Conservation (phyloP, 164 flowering plant genomes). For the Vitis cinerea region DNA sequence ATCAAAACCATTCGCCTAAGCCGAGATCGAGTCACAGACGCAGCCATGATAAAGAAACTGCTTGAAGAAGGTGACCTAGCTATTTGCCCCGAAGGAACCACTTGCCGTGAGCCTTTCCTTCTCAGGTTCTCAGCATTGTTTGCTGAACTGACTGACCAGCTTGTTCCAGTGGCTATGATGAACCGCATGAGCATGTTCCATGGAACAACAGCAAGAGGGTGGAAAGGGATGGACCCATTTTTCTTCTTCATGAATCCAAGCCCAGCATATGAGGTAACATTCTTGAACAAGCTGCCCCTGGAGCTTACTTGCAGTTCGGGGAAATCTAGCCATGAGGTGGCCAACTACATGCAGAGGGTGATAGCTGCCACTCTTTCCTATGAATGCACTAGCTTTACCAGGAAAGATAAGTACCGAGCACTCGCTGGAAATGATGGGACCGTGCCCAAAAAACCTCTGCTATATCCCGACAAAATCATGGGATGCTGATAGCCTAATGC, state of each 20-base stretch:
- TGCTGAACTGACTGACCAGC: conserved; percentile 58
- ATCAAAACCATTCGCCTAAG: conserved; percentile 64
- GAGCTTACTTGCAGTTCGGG: conserved; percentile 48
- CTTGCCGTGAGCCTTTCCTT: conserved; percentile 67
- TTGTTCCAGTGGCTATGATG: conserved; percentile 71
- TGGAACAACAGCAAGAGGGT: conserved; percentile 75
- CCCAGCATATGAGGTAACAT: conserved; percentile 62
- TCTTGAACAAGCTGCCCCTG: conserved; percentile 55
- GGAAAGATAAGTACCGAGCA: conserved; percentile 71
- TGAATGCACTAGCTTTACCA: conserved; percentile 68
- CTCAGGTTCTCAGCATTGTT: conserved; percentile 62
- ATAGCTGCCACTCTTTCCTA: conserved; percentile 57
- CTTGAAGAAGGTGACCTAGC: conserved; percentile 62
- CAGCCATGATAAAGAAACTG: conserved; percentile 55
- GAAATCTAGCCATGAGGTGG: conserved; percentile 66
- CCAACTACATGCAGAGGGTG: conserved; percentile 65
- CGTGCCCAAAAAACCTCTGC: conserved; percentile 28
- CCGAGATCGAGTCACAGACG: conserved; percentile 56
- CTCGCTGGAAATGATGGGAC: conserved; percentile 73
- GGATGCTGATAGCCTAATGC: conserved; percentile 22
- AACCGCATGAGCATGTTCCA: conserved; percentile 62
- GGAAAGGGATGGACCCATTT: conserved; percentile 75
- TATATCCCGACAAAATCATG: conserved; percentile 28
- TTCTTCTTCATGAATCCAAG: conserved; percentile 82
- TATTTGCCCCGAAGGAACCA: conserved; percentile 77